Evolutionary conservation across 2,329 filamentous ascomycete genomes (phyloP).

Genomic region (Beauveria asiatica): DNA sequence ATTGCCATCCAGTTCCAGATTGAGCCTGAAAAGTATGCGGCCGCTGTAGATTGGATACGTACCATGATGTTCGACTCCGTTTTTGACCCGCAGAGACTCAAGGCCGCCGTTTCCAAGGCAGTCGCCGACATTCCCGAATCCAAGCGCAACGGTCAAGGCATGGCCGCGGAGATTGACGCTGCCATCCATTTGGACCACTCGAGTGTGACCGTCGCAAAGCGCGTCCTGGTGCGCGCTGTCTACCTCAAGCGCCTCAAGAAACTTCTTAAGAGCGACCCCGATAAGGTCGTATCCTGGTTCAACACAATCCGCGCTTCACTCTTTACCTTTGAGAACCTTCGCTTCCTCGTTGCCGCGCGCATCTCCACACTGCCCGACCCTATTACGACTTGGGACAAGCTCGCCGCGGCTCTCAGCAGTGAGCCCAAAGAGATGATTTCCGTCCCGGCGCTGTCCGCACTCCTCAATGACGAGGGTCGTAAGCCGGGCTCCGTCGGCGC

Average conservation of each 20-base stretch:
- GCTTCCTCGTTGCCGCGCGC: constrained; percentile 76
- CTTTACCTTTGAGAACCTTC: constrained; percentile 78
- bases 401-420: constrained; percentile 32
- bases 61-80: constrained; percentile 82
- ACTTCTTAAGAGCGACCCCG: constrained; percentile 67
- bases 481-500: constrained; percentile 65
- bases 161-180: constrained; percentile 58
- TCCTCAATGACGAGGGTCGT: constrained; percentile 68
- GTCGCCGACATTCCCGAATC: constrained; percentile 85
- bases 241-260: constrained; percentile 82
- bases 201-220: constrained; percentile 67
- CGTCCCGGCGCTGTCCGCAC: constrained; percentile 58
- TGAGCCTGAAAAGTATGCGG: constrained; percentile 79
- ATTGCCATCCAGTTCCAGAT: constrained; percentile 75
- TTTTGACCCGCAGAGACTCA: constrained; percentile 64
- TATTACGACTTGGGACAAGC: constrained; percentile 65
- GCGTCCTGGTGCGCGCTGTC: constrained; percentile 75
- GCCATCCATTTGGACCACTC: constrained; percentile 74
- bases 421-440: constrained; percentile 47
- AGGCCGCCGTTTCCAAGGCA: constrained; percentile 65
- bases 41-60: constrained; percentile 73
- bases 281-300: constrained; percentile 67
- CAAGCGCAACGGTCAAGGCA: constrained; percentile 73
- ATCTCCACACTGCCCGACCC: constrained; percentile 65
- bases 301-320: constrained; percentile 66